Conservation (phyloP, 78 protist genomes). For the Monocercomonoides exilis region DNA sequence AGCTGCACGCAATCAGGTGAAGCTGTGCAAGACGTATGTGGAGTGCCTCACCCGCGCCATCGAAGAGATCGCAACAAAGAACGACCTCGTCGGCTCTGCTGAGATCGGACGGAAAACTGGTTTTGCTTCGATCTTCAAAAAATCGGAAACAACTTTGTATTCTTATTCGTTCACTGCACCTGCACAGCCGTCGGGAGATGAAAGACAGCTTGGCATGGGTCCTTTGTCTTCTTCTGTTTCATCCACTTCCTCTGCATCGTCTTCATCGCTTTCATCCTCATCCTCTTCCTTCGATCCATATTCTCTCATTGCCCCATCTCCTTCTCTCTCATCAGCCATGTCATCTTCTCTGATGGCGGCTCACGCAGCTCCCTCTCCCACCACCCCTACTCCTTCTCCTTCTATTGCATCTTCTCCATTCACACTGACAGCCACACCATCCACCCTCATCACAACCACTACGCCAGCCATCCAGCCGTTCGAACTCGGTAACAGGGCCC, state of each 20-base stretch:
- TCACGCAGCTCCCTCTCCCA: background rate
- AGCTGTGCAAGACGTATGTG: background rate
- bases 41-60: background rate
- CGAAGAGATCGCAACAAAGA: background rate
- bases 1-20: background rate
- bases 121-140: background rate
- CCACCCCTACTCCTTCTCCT: background rate
- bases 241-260: background rate
- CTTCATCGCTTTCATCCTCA: too few species aligned
- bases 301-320: too few species aligned
- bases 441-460: background rate
- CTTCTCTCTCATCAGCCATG: too few species aligned
- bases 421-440: too few species aligned
- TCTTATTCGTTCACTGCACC: too few species aligned
- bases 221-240: too few species aligned
- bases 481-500: background rate
- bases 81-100: background rate
- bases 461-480: background rate
- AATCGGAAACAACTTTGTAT: background rate
- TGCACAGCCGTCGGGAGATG: too few species aligned
- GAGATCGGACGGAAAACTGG: background rate
- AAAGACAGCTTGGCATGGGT: too few species aligned
- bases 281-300: too few species aligned
- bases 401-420: too few species aligned
- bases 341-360: too few species aligned